Conservation (phyloP, 2,329 filamentous ascomycete genomes). For the Colletotrichum eremochloae region DNA sequence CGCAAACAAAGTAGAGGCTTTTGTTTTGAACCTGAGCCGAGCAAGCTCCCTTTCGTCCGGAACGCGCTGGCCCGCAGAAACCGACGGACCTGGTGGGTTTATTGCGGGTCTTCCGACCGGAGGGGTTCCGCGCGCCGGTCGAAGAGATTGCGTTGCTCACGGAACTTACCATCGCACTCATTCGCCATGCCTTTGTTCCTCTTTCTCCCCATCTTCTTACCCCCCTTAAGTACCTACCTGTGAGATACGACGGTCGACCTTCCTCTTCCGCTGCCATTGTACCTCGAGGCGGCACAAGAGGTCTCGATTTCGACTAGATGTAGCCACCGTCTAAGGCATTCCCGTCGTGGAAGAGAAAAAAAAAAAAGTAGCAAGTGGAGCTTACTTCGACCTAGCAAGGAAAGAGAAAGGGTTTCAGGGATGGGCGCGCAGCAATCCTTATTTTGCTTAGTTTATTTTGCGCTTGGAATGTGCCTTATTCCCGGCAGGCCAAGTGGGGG, state of each 20-base stretch:
- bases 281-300: not conserved
- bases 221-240: too few relatives aligned
- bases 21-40: not conserved
- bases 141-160: constrained; percentile 19
- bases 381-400: not conserved
- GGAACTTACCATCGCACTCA: not conserved
- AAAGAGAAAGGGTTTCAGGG: constrained; percentile 22
- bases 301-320: not conserved
- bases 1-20: not conserved
- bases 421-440: not conserved
- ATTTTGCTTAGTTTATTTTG: constrained; percentile 8
- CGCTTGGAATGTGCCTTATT: constrained; percentile 25
- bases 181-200: too few relatives aligned
- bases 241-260: not conserved
- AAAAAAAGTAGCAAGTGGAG: constrained; percentile 9
- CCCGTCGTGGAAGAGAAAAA: not conserved
- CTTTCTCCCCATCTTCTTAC: too few relatives aligned
- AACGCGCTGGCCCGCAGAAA: constrained; percentile 17
- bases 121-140: constrained; percentile 1
- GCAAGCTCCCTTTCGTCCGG: constrained; percentile 35
- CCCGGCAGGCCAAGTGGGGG: constrained; percentile 29
- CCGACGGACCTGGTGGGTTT: constrained; percentile 1
- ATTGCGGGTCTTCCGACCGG: constrained; percentile 27
- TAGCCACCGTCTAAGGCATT: not conserved
- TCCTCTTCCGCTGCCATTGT: not conserved